Base-by-base conservation (phyloP, 1,284 basidiomycete species). In the Apiotrichum sp. region DNA sequence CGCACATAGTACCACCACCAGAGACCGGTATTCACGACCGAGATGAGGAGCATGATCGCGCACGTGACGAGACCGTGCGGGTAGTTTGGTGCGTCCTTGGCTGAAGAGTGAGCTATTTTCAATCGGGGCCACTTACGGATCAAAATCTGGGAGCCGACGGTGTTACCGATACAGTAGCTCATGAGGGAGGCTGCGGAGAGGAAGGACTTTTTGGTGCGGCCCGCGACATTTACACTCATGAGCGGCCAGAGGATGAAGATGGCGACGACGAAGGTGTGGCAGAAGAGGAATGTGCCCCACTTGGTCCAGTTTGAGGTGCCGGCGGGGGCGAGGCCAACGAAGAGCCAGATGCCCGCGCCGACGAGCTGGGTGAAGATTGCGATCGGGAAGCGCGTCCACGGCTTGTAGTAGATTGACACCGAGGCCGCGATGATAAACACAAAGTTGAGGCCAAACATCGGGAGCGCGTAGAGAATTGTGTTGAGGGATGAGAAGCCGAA, bases 221-320 rank as follows among this genome's bases (percentile, higher is more conserved):
- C 67, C 36, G 65, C 67, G 36, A 62, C 58, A 51, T 70, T 70
- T 55, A 65, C 42, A 7, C 59, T 52, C 52, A 70, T 59, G 36
- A 70, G 61, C 0, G 69, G 59, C 69, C 67, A 69, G 16, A 63
- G 40, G n/a, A 65, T 46, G 58, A 70, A 69, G 3, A 64, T 63
- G 8, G 63, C 40, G 44, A 61, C 51, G 4, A 61, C 54, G 50
- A 61, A 61, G 13, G 57, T 14, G 47, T 43, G 55, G 57, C 42
- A 44, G 53, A 65, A 63, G 13, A 61, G 52, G 55, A 65, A 67
- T 29, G 46, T 48, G 4, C 50, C 59, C 67, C 67, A 69, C 14
- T 55, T 55, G 14, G 58, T 49, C 67, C 67, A 69, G 45, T 59
- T 53, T 41, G 43, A 44, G 6, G 47, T 49, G 14, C 52, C 53